Evolutionary conservation across 2,329 filamentous ascomycete genomes (phyloP), one percentile per base, ranked within the genome.

Genomic region (Dactylellina drechsleri): DNA sequence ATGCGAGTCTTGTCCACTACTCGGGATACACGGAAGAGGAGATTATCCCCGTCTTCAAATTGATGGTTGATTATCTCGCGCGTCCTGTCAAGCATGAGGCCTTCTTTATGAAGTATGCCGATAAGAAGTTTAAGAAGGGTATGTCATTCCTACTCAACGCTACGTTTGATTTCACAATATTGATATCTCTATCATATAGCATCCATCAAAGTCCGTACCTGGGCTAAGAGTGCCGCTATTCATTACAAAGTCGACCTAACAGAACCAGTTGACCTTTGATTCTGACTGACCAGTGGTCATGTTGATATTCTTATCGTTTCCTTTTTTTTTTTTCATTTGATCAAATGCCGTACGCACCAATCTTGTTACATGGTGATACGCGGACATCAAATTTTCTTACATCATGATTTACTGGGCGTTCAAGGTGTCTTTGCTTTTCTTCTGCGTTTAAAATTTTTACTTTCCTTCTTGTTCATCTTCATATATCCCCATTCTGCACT

Each of bases 111-210:
- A 99, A 99, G 84, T 99, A 99, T 82, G 95, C 95, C 67, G 96
- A 92, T 88, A 99, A 98, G 86, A 97, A 97, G 84, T 99, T 98
- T 84, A 85, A 98, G 80, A 99, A 99, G 85, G 93, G 94, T 97
- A 89, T 84, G 87, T 79, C 4, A 68, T 16, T 5, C 23, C 20
- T 28, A 31, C 15, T 40, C 18, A 2, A 2, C 12, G 16, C 26
- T 8, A 23, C 3, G 2, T 3, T 12, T 26, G 26, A 28, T 8
- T 2, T 60, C 26, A 60, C 75, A 60, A 79, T 81, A 71, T 81
- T 81, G 73, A 65, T 6, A 78, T 62, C 47, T 64, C 41, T 8
- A 56, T 75, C 62, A 15, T 15, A 36, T 78, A 80, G 78, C 80
- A 61, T 49, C 72, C 78, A 77, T 82, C 77, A 79, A 78, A 47